phyloP scores from a whole-genome alignment of 768 basidiomycete genomes.

The Mycena indigotica region DNA sequence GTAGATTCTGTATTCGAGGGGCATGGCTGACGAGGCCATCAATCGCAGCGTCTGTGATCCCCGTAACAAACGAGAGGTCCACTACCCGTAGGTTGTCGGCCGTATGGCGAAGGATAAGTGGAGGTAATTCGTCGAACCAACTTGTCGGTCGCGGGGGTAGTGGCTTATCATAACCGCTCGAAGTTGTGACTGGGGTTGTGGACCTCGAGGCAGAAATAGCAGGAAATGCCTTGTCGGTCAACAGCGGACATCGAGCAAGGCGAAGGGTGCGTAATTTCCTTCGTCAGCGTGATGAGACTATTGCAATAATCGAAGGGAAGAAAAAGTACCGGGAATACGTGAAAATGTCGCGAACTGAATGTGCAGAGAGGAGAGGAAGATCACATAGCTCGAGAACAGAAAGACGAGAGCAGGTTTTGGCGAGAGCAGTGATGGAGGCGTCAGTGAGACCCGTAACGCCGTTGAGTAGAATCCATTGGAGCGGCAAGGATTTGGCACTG shows the following conservation, averaged over 20 bases:
- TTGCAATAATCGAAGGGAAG: too few species aligned
- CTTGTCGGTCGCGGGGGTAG: constrained; percentile 58
- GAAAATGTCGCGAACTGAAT: constrained; percentile 81
- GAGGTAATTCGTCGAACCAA: constrained; percentile 64
- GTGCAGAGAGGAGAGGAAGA: constrained; percentile 66
- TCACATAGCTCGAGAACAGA: constrained; percentile 79
- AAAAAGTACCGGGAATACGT: constrained; percentile 69
- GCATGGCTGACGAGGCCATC: constrained; percentile 76
- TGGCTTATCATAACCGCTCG: constrained; percentile 46
- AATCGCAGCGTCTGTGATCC: constrained; percentile 75
- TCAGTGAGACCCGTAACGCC: constrained; percentile 65
- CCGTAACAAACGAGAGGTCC: constrained; percentile 71
- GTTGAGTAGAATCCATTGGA: constrained; percentile 77
- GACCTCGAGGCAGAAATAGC: constrained; percentile 63
- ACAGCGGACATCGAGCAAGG: constrained; percentile 71
- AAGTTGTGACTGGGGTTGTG: constrained; percentile 25
- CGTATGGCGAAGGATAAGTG: constrained; percentile 61
- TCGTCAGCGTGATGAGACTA: too few species aligned
- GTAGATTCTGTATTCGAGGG: constrained; percentile 73
- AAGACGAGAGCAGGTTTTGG: constrained; percentile 72
- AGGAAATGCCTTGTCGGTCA: constrained; percentile 84
- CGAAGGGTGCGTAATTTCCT: constrained; percentile 76
- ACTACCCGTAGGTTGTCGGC: constrained; percentile 77
- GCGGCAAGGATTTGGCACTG: constrained; percentile 62
- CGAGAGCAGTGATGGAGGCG: constrained; percentile 66